Evolutionary conservation across 1,139 yeast species (phyloP), one percentile per base, ranked within the genome.

Genomic region (Saccharomyces hybrid): DNA sequence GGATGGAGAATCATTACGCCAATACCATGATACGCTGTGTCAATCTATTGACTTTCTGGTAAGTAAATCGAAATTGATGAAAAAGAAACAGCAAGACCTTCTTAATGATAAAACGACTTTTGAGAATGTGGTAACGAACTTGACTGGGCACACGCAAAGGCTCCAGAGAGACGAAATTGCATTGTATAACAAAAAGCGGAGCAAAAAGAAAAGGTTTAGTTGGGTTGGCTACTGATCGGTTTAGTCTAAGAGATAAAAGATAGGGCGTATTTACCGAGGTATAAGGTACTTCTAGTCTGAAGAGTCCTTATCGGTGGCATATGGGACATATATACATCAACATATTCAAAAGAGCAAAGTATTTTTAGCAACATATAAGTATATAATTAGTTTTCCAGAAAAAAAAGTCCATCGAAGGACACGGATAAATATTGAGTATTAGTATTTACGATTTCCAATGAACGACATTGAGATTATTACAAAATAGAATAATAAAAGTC

Each of bases 101-200:
- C 52, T 53, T 8, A 54, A 59, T 3, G 71, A 68, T 56, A 69
- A 68, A 42, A 52, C 57, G 5, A 66, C 68, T 3, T 67, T 63
- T 51, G 71, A 68, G 55, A 61, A 60, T 32, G 68, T 69, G 8
- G 64, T 69, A 2, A 64, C 66, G 11, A 69, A 68, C 50, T 54
- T 69, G 42, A 61, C 70, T 2, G 71, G 71, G 2, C 73, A 69
- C 52, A 66, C 73, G 1, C 72, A 69, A 50, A 58, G 71, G 41
- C 54, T 65, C 27, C 64, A 67, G 46, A 61, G 72, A 51, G 67
- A 63, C 53, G 70, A 68, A 52, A 61, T 69, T 42, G 71, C 69
- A 31, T 49, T 57, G 38, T 63, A 63, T 51, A 63, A 68, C 44
- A 66, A 62, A 49, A 64, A 61, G 50, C 60, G 60, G 50, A 47